Evolutionary conservation across 2,329 filamentous ascomycete species (phyloP).

Genomic region (Arthroderma uncinatum): DNA sequence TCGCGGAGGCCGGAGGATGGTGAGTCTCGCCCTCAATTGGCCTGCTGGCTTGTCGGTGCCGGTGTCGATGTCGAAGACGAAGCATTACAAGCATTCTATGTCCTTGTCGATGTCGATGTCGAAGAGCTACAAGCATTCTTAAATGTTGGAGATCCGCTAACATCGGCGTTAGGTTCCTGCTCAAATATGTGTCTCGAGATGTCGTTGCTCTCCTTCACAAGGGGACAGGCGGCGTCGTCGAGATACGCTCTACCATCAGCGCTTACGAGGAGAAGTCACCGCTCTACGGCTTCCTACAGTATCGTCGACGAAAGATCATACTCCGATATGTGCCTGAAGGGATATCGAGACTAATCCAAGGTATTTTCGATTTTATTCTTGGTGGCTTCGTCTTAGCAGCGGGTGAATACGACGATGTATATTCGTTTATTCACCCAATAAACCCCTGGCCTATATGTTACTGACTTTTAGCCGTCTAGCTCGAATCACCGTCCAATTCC

Average conservation of each 20-base stretch:
- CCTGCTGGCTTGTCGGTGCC: too few species aligned
- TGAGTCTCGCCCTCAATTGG: constrained; percentile 40
- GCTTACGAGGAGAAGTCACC: constrained; percentile 75
- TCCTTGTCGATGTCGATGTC: too few species aligned
- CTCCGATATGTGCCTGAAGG: constrained; percentile 87
- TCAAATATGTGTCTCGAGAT: constrained; percentile 84
- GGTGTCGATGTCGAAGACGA: too few species aligned
- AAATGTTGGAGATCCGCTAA: not conserved
- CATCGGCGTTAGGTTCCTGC: constrained; percentile 61
- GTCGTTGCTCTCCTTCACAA: constrained; percentile 66
- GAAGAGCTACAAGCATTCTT: too few species aligned
- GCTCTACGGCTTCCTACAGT: constrained; percentile 82
- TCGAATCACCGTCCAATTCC: constrained; percentile 62
- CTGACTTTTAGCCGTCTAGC: constrained; percentile 41
- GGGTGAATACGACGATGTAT: constrained; percentile 5
- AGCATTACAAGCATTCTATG: too few species aligned
- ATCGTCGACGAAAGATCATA: constrained; percentile 77
- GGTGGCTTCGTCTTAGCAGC: not conserved
- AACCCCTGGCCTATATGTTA: constrained; percentile 4
- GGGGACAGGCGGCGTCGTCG: constrained; percentile 71
- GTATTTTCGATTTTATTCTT: constrained; percentile 41
- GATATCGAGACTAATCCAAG: constrained; percentile 83
- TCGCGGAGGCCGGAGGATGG: constrained; percentile 86
- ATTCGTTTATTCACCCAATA: not conserved
- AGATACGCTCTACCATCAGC: constrained; percentile 67